Percentiles rank a stretch among this genome's conserved stretches.
Evolutionary conservation across 495 filamentous ascomycete species (phyloP).

Genomic region (Tuber microsphaerosporum): DNA sequence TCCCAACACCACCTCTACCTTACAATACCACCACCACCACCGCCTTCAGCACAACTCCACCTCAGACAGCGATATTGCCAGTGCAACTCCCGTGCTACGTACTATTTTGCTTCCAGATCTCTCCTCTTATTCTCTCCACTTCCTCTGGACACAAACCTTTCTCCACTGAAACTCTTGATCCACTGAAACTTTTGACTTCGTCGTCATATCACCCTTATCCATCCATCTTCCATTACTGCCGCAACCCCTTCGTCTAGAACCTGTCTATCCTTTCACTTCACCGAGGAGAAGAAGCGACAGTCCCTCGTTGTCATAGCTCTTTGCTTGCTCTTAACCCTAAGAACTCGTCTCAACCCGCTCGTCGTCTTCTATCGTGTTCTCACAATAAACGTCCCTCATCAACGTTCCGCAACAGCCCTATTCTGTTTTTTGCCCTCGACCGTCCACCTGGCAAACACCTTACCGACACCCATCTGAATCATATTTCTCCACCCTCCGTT

Average conservation of each 20-base stretch:
- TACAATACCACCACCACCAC: constrained; percentile 27
- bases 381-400: constrained; percentile 24
- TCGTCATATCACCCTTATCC: background rate
- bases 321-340: constrained; percentile 29
- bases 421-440: constrained; percentile 26
- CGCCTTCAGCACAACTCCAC: constrained; percentile 1
- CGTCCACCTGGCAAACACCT: constrained; percentile 13
- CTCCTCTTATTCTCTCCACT: constrained; percentile 38
- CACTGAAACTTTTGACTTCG: background rate
- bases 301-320: constrained; percentile 28
- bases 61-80: constrained; percentile 9
- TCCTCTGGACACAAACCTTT: constrained; percentile 8
- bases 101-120: constrained; percentile 29
- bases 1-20: constrained; percentile 13
- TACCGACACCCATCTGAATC: constrained; percentile 24
- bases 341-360: constrained; percentile 27
- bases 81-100: constrained; percentile 30
- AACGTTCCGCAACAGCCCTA: constrained; percentile 28
- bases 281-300: constrained; percentile 17
- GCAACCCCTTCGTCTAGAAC: background rate
- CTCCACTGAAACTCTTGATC: background rate
- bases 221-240: background rate
- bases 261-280: constrained; percentile 28
- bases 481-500: constrained; percentile 17
- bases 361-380: constrained; percentile 23